phyloP scores from a whole-genome alignment of 345 rosid species.

The Geranium rotundifolium region DNA sequence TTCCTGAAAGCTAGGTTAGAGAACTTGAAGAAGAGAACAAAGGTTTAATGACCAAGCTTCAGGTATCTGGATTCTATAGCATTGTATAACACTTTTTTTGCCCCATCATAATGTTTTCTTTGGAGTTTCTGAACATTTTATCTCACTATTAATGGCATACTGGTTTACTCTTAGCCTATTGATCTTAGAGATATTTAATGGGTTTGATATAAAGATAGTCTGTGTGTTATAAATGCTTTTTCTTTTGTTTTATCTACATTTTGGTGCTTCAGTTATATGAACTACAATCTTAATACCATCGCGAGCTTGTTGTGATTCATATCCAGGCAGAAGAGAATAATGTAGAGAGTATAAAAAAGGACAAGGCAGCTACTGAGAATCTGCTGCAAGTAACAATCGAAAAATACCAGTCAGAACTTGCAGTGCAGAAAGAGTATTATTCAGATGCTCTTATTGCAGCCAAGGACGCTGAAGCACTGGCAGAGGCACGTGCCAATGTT shows the following conservation, averaged over 20 bases:
- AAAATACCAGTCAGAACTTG: slow-evolving; percentile 80
- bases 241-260: neutral
- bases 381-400: slow-evolving; percentile 94
- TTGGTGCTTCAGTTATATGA: neutral
- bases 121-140: neutral
- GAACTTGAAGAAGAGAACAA: slow-evolving; percentile 98
- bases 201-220: neutral
- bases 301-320: slow-evolving; percentile 5
- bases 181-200: neutral
- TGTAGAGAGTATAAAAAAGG: slow-evolving; percentile 83
- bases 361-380: slow-evolving; percentile 82
- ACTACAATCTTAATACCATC: neutral
- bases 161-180: neutral
- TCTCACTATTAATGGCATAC: neutral
- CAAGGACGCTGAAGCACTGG: slow-evolving; percentile 86
- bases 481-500: slow-evolving; percentile 79
- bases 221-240: neutral
- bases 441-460: slow-evolving; percentile 77
- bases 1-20: slow-evolving; percentile 51
- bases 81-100: neutral
- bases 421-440: slow-evolving; percentile 73
- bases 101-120: neutral
- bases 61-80: slow-evolving; percentile 39
- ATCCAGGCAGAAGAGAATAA: slow-evolving; percentile 89
- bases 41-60: slow-evolving; percentile 85